These are phyloP conservation scores for Kalmusia sp. DNA, from an alignment of 2,329 filamentous ascomycete genomes.

Conservation along the genomic window DNA sequence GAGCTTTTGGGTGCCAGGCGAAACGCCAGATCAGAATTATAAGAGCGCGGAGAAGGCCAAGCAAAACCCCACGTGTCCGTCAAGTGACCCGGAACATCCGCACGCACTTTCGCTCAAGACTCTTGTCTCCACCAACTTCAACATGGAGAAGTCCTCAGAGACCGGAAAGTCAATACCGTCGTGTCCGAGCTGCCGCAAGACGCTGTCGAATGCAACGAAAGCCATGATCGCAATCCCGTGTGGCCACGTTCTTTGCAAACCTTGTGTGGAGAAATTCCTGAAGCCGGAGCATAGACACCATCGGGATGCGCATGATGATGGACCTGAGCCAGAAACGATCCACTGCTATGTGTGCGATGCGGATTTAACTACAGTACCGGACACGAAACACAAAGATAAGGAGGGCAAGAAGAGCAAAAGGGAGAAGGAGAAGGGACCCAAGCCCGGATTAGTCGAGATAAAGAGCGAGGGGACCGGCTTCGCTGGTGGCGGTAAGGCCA, in stretches of 20 bases:
- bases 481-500: constrained; percentile 82
- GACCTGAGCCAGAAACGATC: constrained; percentile 61
- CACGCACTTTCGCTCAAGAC: constrained; percentile 81
- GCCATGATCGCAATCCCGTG: constrained; percentile 86
- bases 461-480: constrained; percentile 91
- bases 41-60: constrained; percentile 61
- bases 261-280: constrained; percentile 85
- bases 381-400: constrained; percentile 42
- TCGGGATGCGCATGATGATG: constrained; percentile 62
- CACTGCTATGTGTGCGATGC: constrained; percentile 88
- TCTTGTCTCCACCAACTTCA: constrained; percentile 79
- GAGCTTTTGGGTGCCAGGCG: constrained; percentile 91
- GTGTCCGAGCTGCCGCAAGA: constrained; percentile 88
- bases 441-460: constrained; percentile 78
- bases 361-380: constrained; percentile 63
- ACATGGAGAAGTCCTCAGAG: constrained; percentile 68
- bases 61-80: constrained; percentile 76
- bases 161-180: constrained; percentile 59
- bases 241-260: constrained; percentile 88
- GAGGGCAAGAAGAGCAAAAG: constrained; percentile 50
- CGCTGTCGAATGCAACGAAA: constrained; percentile 79
- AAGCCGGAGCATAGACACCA: constrained; percentile 46
- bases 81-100: constrained; percentile 68
- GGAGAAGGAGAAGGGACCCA: constrained; percentile 64
- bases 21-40: constrained; percentile 69